Evolutionary conservation across 768 basidiomycete species (phyloP), one percentile per base, ranked within the genome.

Genomic region (Phaeotremella skinneri): DNA sequence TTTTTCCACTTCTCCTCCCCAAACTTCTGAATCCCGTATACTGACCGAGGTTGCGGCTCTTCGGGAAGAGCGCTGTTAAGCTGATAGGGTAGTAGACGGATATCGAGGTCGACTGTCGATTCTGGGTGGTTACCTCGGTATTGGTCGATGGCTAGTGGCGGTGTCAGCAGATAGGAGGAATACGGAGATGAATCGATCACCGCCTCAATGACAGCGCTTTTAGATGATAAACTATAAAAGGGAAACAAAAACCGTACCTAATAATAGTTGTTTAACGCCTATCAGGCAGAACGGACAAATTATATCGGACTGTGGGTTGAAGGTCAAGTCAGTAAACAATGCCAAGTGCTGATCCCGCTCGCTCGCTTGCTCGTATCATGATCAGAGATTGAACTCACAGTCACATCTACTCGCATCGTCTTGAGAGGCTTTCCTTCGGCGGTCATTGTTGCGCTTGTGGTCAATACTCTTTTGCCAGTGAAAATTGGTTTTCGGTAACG

Each of bases 1-100:
- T 76, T 77, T 25, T 69, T 66, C 43, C 81, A 82, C 47, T 78
- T 78, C 45, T 84, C 84, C 63, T 79, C 78, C n/a, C 85, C 86
- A 42, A 85, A 79, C 34, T 81, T 81, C 27, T 62, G 41, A 4
- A 49, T 51, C 39, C 69, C 72, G 20, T 63, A 58, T 16, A 60
- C 59, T 13, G 56, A 34, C 42, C 72, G 63, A n/a, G 49, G 52
- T 17, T 52, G 17, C 3, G 74, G 70, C 29, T 67, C 65, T 41
- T 72, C 70, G 13, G 72, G 67, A 54, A 82, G 58, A 5, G 74
- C 68, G 2, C 78, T 77, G 61, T 82, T 77, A 31, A 83, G 79
- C 32, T 79, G 63, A 76, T 79, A 83, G 3, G 83, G 83, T 39
- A 80, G 74, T 71, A 81, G 80, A 63, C 82, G 80, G 64, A 82